These are phyloP conservation scores for Amyloporia xantha DNA, from an alignment of 768 basidiomycete genomes.

Conservation along the genomic window DNA sequence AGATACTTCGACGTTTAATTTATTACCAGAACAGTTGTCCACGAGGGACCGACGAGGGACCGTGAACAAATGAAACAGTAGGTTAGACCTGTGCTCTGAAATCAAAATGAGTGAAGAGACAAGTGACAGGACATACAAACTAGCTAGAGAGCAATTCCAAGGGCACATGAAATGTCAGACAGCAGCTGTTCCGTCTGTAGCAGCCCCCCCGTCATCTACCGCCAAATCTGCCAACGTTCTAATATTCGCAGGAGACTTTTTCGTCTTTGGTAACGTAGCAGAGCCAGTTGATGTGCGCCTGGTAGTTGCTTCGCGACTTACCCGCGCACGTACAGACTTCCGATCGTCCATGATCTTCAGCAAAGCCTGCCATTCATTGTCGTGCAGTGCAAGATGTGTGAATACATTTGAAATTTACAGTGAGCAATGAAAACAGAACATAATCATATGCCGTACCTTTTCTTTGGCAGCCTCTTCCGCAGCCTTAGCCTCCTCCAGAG, in stretches of 20 bases:
- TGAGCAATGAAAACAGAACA: background rate
- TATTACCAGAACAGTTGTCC: no score
- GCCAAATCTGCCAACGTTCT: background rate
- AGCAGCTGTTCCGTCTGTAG: background rate
- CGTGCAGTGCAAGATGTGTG: background rate
- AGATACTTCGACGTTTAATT: no score
- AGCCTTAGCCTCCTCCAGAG: constrained; percentile 53
- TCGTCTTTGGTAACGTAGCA: background rate
- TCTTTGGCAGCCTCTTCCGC: constrained; percentile 43
- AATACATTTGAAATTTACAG: background rate
- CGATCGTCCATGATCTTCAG: constrained; percentile 72
- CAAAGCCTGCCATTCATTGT: constrained; percentile 60
- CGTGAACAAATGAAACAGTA: no score
- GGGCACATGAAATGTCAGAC: background rate
- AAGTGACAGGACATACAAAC: no score
- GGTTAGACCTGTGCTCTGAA: no score
- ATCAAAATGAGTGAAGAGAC: no score
- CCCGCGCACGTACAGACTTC: constrained; percentile 23
- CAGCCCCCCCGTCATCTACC: background rate
- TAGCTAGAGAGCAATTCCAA: no score
- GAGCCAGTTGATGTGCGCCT: background rate
- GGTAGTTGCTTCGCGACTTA: constrained; percentile 2
- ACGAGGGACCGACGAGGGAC: no score
- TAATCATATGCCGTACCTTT: constrained; percentile 43
- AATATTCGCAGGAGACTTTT: background rate